Evolutionary conservation across 2,329 filamentous ascomycete genomes (phyloP), one percentile per base, ranked within the genome.

Genomic region (Thielaviopsis euricoi): DNA sequence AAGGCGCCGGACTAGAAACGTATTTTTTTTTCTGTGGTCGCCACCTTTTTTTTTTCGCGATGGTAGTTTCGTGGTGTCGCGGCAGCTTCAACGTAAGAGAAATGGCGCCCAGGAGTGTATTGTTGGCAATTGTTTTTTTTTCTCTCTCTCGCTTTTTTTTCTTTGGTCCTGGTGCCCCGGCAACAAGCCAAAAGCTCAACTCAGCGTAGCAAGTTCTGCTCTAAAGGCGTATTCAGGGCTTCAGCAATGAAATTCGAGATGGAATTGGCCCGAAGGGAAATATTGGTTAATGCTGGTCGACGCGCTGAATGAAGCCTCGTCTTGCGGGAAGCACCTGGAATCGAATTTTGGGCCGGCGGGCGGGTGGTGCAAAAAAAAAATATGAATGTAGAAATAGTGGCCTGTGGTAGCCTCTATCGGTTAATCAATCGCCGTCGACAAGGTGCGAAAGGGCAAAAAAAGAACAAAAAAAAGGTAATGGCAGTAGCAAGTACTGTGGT

Each of bases 1-100:
- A 29, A 53, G n/a, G n/a, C 26, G 52, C 52, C n/a, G 19, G 43
- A 6, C 7, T 6, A 48, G 19, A 48, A 3, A 21, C n/a, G 43
- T 21, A 19, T 21, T 19, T 48, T 21, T 48, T 48, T 48, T 48
- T 19, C 43, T 48, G 43, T 21, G 43, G 46, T 50, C 40, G 22
- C 40, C 40, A 49, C n/a, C 54, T 56, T 56, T 49, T 52, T 49
- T 52, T 37, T 46, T 33, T 23, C 40, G 40, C 54, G 54, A 49
- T 29, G 40, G 40, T 56, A 15, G 40, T 19, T 23, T 19, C 43
- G 54, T 56, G 43, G 37, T 56, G 52, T 53, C 52, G 26, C 52
- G 52, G 52, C 52, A 21, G 52, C 23, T 40, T 53, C 37, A 19
- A 37, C n/a, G 52, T 48, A 48, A 9, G 43, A 52, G 51, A 17